Base-by-base conservation (phyloP, 108 stramenopile species). In the Schizochytrium sp. region DNA sequence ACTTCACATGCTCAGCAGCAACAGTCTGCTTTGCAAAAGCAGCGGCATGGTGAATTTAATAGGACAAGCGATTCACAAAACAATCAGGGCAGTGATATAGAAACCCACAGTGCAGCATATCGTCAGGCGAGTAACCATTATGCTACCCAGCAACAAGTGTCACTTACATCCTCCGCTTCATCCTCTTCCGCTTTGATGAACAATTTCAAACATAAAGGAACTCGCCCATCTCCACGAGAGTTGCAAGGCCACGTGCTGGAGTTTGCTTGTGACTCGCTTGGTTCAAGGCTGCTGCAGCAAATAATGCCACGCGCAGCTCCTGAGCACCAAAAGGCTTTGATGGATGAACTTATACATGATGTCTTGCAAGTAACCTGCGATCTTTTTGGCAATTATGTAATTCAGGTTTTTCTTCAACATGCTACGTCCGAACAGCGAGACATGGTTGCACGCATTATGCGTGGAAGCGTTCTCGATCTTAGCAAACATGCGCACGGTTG, bases 381-480 rank as follows among this genome's bases (percentile, higher is more conserved):
- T 55, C 76, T 83, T 38, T 83, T 83, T 83, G 76, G 76, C 10
- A 83, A 83, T 28, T 83, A 83, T 83, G 76, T 83, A 13, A 49
- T 83, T 40, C 76, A 83, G 28, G 53, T 55, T 53, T 83, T 83
- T 55, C 28, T 83, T 8, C 28, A 83, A 28, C n/a, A 83, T 28
- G 47, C 76, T 5, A 17, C 45, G 47, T 40, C 19, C 10, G 47
- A 5, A 13, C 76, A 83, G 53, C 47, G 76, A 5, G 47, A 55
- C 50, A 49, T 10, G 5, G 53, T 83, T 42, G 76, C 76, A 40
- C 28, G 76, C 28, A 5, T 55, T 0, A 83, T 83, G 76, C 76
- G 53, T 10, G 76, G 76, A n/a, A 55, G 47, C 76, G 28, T 83
- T 53, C 10, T 83, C 50, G 53, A 55, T 17, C 76, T 83, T 47